Conservation (phyloP, 2,329 filamentous ascomycete genomes). For the Monosporascus sp. region DNA sequence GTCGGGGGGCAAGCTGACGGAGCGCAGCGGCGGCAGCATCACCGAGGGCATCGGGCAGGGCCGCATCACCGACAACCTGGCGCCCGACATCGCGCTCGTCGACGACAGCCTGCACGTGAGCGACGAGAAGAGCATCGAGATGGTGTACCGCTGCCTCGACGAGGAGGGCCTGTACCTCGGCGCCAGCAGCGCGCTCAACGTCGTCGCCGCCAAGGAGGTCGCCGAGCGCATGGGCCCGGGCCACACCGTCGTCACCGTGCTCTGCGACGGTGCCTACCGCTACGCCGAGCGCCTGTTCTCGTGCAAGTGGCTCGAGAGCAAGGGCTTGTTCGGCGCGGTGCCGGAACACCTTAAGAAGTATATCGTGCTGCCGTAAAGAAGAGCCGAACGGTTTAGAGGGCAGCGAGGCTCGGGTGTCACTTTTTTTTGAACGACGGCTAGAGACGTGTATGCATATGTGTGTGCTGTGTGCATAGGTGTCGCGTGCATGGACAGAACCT, state of each 20-base stretch:
- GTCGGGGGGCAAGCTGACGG: slow-evolving; percentile 76
- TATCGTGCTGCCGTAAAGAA: slow-evolving; percentile 72
- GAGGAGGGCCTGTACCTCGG: slow-evolving; percentile 95
- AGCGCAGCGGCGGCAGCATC: slow-evolving; percentile 80
- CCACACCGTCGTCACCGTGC: slow-evolving; percentile 85
- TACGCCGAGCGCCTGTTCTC: slow-evolving; percentile 95
- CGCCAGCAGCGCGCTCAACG: slow-evolving; percentile 89
- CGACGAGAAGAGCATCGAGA: slow-evolving; percentile 93
- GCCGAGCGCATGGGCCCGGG: slow-evolving; percentile 85
- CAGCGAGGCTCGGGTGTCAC: background rate
- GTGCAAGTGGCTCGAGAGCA: slow-evolving; percentile 80
- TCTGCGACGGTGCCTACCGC: slow-evolving; percentile 95
- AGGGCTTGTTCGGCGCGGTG: slow-evolving; percentile 75
- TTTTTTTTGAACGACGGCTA: background rate
- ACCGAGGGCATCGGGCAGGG: slow-evolving; percentile 98
- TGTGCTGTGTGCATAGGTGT: too few relatives aligned
- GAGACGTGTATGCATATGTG: slow-evolving; percentile 10
- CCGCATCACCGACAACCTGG: slow-evolving; percentile 89
- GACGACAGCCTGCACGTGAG: slow-evolving; percentile 81
- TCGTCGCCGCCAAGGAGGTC: slow-evolving; percentile 90
- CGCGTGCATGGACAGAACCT: background rate
- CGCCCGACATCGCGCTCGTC: slow-evolving; percentile 75
- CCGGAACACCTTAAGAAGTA: slow-evolving; percentile 87
- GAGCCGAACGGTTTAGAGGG: background rate
- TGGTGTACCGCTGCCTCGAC: slow-evolving; percentile 94